phyloP scores from a whole-genome alignment of 1,284 basidiomycete genomes.

The Blastosporella zonata region DNA sequence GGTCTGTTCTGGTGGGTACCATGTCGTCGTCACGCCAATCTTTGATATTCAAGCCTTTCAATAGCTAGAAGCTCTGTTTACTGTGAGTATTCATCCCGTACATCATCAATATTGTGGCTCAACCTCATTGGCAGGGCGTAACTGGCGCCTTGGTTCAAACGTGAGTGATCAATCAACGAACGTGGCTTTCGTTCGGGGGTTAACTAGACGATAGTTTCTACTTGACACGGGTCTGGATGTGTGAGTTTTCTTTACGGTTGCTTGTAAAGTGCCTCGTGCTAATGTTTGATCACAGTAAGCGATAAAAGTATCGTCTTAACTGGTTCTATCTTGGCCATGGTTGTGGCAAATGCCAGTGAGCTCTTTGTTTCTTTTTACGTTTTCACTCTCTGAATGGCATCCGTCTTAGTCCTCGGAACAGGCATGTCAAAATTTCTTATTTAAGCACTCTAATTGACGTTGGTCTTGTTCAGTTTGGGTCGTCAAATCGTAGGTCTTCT shows the following conservation, averaged over 20 bases:
- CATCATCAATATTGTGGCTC: neutral
- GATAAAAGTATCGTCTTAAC: conserved; percentile 25
- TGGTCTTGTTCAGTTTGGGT: conserved; percentile 17
- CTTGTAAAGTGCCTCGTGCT: neutral
- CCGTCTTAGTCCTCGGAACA: conserved; percentile 10
- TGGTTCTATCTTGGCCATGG: conserved; percentile 22
- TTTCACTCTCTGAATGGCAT: neutral
- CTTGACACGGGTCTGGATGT: conserved; percentile 19
- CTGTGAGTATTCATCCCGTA: conserved; percentile 7
- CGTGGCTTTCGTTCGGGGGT: too few species aligned
- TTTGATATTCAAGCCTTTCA: neutral
- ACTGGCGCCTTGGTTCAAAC: conserved; percentile 20
- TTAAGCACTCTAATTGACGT: neutral
- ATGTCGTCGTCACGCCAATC: neutral
- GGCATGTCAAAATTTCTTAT: conserved; percentile 5
- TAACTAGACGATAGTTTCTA: conserved; percentile 16
- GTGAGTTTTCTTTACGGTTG: conserved; percentile 9
- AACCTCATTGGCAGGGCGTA: conserved; percentile 14
- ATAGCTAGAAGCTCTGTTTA: conserved; percentile 21
- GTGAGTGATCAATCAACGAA: conserved; percentile 4
- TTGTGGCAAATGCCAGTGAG: conserved; percentile 27
- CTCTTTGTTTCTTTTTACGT: neutral
- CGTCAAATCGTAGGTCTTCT: conserved; percentile 15
- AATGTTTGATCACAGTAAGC: conserved; percentile 23
- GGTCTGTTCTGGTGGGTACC: conserved; percentile 19